Base-by-base conservation (phyloP, 768 basidiomycete species). In the Amyloporia xantha region DNA sequence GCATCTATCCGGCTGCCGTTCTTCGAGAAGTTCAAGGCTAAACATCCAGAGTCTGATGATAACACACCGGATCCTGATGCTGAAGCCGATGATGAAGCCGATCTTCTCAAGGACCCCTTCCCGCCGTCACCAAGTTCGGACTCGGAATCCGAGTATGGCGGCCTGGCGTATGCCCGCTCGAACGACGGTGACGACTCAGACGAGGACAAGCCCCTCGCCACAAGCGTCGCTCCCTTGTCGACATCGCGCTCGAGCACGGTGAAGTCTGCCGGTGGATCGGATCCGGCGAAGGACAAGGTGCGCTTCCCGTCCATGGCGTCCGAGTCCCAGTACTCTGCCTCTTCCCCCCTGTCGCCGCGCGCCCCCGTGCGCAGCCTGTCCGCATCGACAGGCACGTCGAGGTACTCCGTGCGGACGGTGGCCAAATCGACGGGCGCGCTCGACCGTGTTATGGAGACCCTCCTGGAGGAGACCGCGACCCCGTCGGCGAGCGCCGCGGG, bases 1-100 rank as follows among this genome's bases (percentile, higher is more conserved):
- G 39, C 39, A 2, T 41, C 40, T 4, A 35, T 49, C 5, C 65
- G 70, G 4, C 64, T 82, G 52, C 76, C 78, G 7, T 77, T 84
- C 61, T 75, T 84, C 53, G 80, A 82, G 48, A 76, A 76, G 54
- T 70, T 74, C 58, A 76, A 74, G 62, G 51, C 64, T 59, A 52
- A 61, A 42, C 52, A 60, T 36, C 51, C 60, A 12, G 9, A 19
- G 38, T 12, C 24, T 26, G 25, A 24, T 2, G 38, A 51, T 7
- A 23, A 20, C 30, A 21, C 7, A 7, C 15, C 9, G 38, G 38
- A 39, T 17, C 9, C 10, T n/a, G 10, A 10, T 9, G 9, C 33
- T n/a, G n/a, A 35, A n/a, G 9, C n/a, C 10, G 33, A 35, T n/a
- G 33, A 35, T n/a, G 33, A 35, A n/a, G 9, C 33, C n/a, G 33